Base-by-base conservation (phyloP, 352 stramenopile genomes). In the Pythium apleroticum region DNA sequence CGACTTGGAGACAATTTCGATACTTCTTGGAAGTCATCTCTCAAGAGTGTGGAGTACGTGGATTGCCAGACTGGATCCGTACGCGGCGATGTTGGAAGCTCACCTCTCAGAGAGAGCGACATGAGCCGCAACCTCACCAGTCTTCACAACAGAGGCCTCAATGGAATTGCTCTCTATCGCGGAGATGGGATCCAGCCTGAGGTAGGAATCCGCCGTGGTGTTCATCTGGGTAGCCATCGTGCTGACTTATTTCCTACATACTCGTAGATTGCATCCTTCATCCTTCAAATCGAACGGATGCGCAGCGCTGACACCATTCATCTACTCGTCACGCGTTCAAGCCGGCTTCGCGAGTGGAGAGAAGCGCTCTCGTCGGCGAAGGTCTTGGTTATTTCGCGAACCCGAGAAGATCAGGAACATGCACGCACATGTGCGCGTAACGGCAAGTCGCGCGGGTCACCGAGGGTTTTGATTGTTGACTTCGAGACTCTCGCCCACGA, bases 101-200 rank as follows among this genome's bases (percentile, higher is more conserved):
- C 56, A 17, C 37, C 28, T 69, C 19, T 50, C 0, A 12, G 56
- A 27, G 54, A 60, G 46, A 69, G 55, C 37, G 46, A 19, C 1
- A 11, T 74, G 45, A 68, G 49, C 46, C 33, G 43, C 12, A 46
- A 52, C 9, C 48, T 75, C 17, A 31, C 66, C 31, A 39, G 25
- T 27, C 39, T 77, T 24, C 71, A 68, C 58, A 59, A 25, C 15
- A 55, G 69, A 46, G 73, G 73, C 27, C 60, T 78, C 20, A 80
- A 80, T 55, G 71, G 52, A 10, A 39, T 78, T 33, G 27, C 74
- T 15, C 27, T 80, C 3, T 33, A 59, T 24, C 33, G 57, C 4
- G 39, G 28, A 27, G 57, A 69, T 25, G 60, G 60, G 12, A 53
- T 45, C 24, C 61, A 53, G 48, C 62, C 14, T 52, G 72, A 28